Evolutionary conservation across 768 basidiomycete genomes (phyloP), one percentile per base, ranked within the genome.

Genomic region (Boletus rubroflammeus): DNA sequence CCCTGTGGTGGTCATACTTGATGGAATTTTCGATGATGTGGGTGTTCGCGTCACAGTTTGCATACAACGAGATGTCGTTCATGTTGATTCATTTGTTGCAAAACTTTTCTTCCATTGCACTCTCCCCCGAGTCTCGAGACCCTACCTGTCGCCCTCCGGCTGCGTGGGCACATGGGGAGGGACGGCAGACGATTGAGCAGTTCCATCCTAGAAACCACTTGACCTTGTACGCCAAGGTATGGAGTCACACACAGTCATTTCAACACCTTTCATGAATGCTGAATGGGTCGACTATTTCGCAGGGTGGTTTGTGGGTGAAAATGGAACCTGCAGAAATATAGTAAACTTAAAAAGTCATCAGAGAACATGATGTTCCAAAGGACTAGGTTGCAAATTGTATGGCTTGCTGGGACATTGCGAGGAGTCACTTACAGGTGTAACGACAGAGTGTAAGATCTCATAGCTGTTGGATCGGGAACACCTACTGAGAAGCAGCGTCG

Each of bases 261-360:
- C 14, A 6, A 13, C 28, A 17, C 11, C 36, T 23, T 29, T 1
- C 1, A 1, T 40, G 42, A 9, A 14, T 19, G 15, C 21, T 39
- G 15, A 44, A 32, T 29, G 11, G 19, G 3, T 17, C 19, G 17
- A 29, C 35, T 48, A 9, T 14, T 21, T 45, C n/a, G 2, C 38
- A 78, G 77, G 77, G 76, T 1, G 78, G 79, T 11, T 55, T 80
- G 21, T 79, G 79, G 78, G 70, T 77, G 29, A 75, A 65, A 51
- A 76, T 78, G 78, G 64, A 61, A 19, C 62, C 69, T 41, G 64
- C 57, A 1, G 68, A 72, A 3, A 23, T 10, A 3, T 63, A 55
- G 34, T 23, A 13, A 28, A 14, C 11, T 25, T 10, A 4, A 19
- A 47, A 15, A 9, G 14, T 26, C 10, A 17, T 41, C 6, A 21